Conservation (phyloP, 352 stramenopile species). For the Phytophthora tubulina region DNA sequence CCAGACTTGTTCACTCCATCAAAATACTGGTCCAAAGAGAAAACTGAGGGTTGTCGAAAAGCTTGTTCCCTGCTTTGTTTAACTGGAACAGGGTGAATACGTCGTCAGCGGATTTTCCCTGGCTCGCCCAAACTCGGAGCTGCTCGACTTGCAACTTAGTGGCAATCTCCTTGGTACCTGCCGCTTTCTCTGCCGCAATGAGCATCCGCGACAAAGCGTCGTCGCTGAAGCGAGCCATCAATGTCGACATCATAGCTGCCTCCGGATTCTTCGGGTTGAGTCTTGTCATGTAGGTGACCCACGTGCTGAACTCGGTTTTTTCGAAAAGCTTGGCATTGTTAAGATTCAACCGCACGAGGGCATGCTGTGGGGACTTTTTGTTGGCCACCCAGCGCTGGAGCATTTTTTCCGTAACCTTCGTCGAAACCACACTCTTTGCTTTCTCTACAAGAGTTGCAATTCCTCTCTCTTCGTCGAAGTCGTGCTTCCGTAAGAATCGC, state of each 20-base stretch:
- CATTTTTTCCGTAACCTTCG: neutral
- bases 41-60: slow-evolving; percentile 4
- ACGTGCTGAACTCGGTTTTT: slow-evolving; percentile 1
- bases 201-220: slow-evolving; percentile 5
- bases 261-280: slow-evolving; percentile 6
- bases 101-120: slow-evolving; percentile 8
- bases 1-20: slow-evolving; percentile 6
- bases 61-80: neutral
- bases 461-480: slow-evolving; percentile 13
- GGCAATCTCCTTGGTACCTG: neutral
- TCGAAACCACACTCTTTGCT: neutral
- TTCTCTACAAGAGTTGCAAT: neutral
- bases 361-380: slow-evolving; percentile 5
- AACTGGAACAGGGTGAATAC: neutral
- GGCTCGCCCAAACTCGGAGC: neutral
- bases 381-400: slow-evolving; percentile 7
- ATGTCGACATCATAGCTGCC: neutral
- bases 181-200: neutral
- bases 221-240: slow-evolving; percentile 6
- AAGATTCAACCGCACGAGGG: slow-evolving; percentile 5
- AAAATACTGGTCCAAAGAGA: slow-evolving; percentile 9
- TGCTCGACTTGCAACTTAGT: slow-evolving; percentile 13
- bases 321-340: slow-evolving; percentile 6
- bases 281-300: slow-evolving; percentile 3
- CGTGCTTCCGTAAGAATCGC: neutral